Conservation (phyloP, 2,329 filamentous ascomycete genomes). For the Claviceps lovelessii region DNA sequence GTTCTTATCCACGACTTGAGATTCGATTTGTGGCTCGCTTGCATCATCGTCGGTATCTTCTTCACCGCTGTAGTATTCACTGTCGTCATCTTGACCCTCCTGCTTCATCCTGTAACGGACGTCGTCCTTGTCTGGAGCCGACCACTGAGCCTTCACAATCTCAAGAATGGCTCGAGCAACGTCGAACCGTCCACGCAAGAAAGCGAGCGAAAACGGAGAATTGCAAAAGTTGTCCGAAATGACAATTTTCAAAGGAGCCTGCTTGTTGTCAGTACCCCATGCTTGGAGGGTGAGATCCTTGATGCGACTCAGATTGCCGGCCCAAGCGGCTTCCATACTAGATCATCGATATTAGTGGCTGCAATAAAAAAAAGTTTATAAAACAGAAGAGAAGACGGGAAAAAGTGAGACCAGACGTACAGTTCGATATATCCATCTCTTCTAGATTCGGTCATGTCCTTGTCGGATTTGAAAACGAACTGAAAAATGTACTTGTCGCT, state of each 20-base stretch:
- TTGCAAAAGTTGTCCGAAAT: conserved; percentile 36
- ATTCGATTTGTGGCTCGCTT: conserved; percentile 29
- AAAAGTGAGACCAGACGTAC: conserved; percentile 24
- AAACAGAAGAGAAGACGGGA: too few relatives aligned
- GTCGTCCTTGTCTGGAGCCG: conserved; percentile 37
- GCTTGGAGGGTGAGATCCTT: conserved; percentile 47
- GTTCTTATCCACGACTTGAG: conserved; percentile 45
- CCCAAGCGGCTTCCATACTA: conserved; percentile 60
- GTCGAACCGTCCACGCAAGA: conserved; percentile 49
- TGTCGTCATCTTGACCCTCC: conserved; percentile 23
- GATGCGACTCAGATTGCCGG: conserved; percentile 50
- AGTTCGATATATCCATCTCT: conserved; percentile 48
- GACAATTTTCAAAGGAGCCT: conserved; percentile 50
- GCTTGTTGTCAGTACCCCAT: conserved; percentile 39
- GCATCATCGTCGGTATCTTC: conserved; percentile 21
- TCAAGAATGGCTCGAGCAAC: conserved; percentile 53
- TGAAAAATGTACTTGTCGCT: conserved; percentile 29
- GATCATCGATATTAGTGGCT: not conserved
- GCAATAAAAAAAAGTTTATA: not conserved
- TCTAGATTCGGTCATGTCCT: conserved; percentile 40
- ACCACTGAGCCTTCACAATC: conserved; percentile 56
- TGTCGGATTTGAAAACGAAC: conserved; percentile 38
- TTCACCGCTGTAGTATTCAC: conserved; percentile 21
- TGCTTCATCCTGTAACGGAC: conserved; percentile 33
- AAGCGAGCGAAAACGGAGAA: conserved; percentile 53